Evolutionary conservation across 169 alveolate genomes (phyloP), one percentile per base, ranked within the genome.

Genomic region (Eimeria acervulina): DNA sequence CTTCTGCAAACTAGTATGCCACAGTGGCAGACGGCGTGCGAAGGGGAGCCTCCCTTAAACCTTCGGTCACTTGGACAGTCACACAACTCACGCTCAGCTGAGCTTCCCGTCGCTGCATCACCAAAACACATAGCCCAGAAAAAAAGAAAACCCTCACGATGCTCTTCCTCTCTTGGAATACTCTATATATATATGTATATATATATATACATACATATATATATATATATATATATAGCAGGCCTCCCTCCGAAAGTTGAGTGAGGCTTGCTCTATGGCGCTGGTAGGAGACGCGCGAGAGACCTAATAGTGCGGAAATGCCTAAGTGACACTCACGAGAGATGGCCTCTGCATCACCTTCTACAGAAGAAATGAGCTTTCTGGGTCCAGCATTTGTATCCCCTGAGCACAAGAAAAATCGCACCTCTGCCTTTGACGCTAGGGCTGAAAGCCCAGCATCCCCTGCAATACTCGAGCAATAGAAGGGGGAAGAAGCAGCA

Each of bases 41-140:
- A 33, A 31, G 26, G 47, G 47, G 47, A n/a, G 80, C 80, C 44
- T 12, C 8, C 10, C 47, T 68, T 28, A 19, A 52, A 7, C 61
- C 44, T 23, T 80, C 26, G 47, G 42, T 36, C 47, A 15, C 91
- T 51, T 33, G 5, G 91, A 36, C 3, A 5, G 17, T 44, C 47
- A 51, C 17, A 21, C 21, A 28, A 51, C 91, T 83, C 31, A 83
- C 91, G 91, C 91, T 47, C 91, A 31, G 66, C 38, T 31, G 52
- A 12, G 36, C 31, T 33, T 2, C 52, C 74, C 91, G 72, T 36
- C 72, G 91, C 91, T 83, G 91, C 91, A 83, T 31, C 74, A 51
- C 74, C 28, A 28, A 28, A 47, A n/a, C 74, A 28, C 91, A 83
- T 4, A 47, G 47, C 7, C 36, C 40, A 47, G 31, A 33, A 83